A percentile compares a stretch with the other conserved stretches of the same genome.
These are phyloP conservation scores for Luffa aegyptiaca DNA, from an alignment of 306 rosid genomes.

Conservation along the genomic window DNA sequence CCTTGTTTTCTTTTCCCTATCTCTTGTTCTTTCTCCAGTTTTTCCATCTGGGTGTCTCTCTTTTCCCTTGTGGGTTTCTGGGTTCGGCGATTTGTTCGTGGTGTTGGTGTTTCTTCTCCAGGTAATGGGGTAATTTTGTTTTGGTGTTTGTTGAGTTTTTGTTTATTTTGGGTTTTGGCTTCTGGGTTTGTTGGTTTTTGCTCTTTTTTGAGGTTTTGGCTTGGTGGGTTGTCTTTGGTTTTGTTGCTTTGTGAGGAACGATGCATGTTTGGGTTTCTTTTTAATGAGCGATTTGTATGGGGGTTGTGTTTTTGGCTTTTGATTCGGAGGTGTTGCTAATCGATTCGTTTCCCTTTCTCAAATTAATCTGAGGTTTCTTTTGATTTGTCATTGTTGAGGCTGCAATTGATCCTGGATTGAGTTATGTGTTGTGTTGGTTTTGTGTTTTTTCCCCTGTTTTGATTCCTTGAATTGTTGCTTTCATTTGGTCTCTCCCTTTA, in stretches of 20 bases:
- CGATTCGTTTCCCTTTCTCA: neutral
- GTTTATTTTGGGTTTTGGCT: neutral
- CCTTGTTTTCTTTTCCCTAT: conserved; percentile 8
- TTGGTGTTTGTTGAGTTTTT: neutral
- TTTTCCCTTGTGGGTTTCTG: neutral
- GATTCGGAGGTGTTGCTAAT: neutral
- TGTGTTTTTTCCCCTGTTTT: neutral
- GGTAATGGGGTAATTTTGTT: conserved; percentile 19
- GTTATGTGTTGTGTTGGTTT: neutral
- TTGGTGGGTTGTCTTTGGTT: neutral
- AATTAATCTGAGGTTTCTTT: neutral
- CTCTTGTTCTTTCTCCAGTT: neutral
- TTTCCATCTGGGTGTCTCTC: neutral
- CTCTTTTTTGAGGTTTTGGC: conserved; percentile 7
- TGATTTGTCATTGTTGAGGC: neutral
- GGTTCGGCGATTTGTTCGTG: neutral
- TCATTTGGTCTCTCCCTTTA: neutral
- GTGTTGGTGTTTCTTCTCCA: conserved; percentile 4
- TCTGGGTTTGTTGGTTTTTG: neutral
- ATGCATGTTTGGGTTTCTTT: neutral
- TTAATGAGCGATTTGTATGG: neutral
- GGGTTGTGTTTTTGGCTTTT: neutral
- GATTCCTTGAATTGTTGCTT: neutral
- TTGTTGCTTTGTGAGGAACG: neutral
- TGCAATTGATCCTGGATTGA: neutral